Base-by-base conservation (phyloP, 768 basidiomycete species). In the Cyclocybe aegerita region DNA sequence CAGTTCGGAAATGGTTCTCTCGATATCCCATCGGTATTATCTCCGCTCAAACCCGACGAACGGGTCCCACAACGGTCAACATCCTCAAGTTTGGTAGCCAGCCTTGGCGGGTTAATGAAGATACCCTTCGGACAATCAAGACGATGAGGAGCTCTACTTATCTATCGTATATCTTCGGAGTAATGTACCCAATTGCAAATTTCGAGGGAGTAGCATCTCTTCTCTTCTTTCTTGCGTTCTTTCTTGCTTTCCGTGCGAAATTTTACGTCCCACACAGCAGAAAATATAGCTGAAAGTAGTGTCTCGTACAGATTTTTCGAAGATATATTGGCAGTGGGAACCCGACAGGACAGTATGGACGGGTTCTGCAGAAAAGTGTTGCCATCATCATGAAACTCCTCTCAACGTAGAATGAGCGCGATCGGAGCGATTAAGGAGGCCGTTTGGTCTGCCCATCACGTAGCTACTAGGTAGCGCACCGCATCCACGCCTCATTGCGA, bases 301-400 rank as follows among this genome's bases (percentile, higher is more conserved):
- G n/a, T n/a, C n/a, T n/a, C n/a, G n/a, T n/a, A n/a, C n/a, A n/a
- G n/a, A n/a, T n/a, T n/a, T n/a, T n/a, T n/a, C n/a, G 5, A 23
- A 3, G 23, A 23, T 23, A 23, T 23, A 23, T 23, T 23, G 23
- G 5, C 23, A 3, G 23, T 23, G 5, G 23, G 23, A 5, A 23
- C 5, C 23, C 5, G 5, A 23, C 23, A 23, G 3, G 23, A 23
- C 4, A 23, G 23, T 23, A 23, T 5, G 5, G 23, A 5, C 23
- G 23, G 16, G 9, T 37, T 8, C 16, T 29, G 39, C 47, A 9
- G 44, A 43, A 35, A 46, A 34, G 40, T 88, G 76, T 88, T 51
- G 86, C 88, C 88, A 68, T 71, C 80, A 73, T 73, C 84, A 90
- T 90, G 88, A 91, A 91, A 90, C 88, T 87, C 86, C 79, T 79